Percentiles rank a stretch among this genome's conserved stretches.
Evolutionary conservation across 2,329 filamentous ascomycete genomes (phyloP).

Genomic region (Alternaria atra): DNA sequence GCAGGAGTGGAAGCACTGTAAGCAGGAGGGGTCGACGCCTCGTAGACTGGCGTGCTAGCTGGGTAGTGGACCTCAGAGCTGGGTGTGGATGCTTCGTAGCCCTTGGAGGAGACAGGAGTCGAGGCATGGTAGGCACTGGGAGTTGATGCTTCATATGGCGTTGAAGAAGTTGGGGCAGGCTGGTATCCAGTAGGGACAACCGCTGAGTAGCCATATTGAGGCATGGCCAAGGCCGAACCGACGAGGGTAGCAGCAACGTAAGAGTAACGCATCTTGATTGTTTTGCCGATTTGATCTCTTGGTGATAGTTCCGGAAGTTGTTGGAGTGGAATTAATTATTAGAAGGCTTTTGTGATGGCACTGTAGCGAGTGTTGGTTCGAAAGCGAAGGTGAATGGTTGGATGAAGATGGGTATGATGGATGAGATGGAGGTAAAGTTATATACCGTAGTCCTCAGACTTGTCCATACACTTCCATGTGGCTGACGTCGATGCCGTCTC

Average conservation of each 20-base stretch:
- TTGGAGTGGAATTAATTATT: conserved; percentile 35
- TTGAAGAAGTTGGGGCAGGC: conserved; percentile 10
- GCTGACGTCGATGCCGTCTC: conserved; percentile 38
- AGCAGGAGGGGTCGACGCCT: conserved; percentile 1
- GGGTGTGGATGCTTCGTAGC: conserved; percentile 2
- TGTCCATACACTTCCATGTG: conserved; percentile 32
- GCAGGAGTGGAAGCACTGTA: conserved; percentile 1
- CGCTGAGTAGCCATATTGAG: conserved; percentile 27
- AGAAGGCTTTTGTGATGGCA: conserved; percentile 34
- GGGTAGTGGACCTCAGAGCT: neutral
- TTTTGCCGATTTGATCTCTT: conserved; percentile 9
- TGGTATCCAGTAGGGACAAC: conserved; percentile 11
- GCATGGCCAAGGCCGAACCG: conserved; percentile 42
- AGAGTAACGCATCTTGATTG: conserved; percentile 45
- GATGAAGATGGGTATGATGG: conserved; percentile 32
- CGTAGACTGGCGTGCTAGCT: neutral
- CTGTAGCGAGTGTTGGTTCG: conserved; percentile 44
- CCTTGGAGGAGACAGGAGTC: neutral
- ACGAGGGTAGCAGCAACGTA: conserved; percentile 43
- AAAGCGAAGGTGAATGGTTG: conserved; percentile 45
- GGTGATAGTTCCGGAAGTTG: conserved; percentile 4
- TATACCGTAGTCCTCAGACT: conserved; percentile 32
- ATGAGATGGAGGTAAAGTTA: conserved; percentile 28
- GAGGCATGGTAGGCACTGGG: neutral
- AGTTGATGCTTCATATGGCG: conserved; percentile 9